Conservation (phyloP, 192 early-diverging fungal species). For the Thamnidium elegans region DNA sequence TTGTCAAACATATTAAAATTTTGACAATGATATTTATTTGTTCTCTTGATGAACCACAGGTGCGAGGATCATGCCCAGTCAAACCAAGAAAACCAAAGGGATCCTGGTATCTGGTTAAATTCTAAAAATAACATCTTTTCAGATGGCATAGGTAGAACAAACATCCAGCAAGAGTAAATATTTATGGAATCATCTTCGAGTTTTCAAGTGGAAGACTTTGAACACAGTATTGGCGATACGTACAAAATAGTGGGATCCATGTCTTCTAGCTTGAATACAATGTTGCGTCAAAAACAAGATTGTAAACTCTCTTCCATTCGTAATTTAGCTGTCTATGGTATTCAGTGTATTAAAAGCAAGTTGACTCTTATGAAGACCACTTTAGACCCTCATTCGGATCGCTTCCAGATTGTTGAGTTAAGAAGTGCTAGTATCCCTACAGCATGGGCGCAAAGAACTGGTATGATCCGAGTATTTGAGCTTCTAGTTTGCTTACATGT, state of each 20-base stretch:
- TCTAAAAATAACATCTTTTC: not conserved
- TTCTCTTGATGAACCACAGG: not conserved
- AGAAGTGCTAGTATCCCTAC: not conserved
- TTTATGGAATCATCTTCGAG: not conserved
- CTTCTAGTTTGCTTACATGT: not conserved
- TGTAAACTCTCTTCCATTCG: not conserved
- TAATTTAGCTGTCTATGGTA: conserved; percentile 1
- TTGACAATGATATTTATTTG: not conserved
- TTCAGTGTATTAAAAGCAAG: not conserved
- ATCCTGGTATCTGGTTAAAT: conserved; percentile 2
- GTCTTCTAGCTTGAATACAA: conserved; percentile 2
- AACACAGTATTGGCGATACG: not conserved
- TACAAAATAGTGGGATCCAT: not conserved
- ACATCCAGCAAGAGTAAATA: not conserved
- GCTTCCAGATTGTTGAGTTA: conserved; percentile 2
- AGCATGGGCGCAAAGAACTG: conserved; percentile 1
- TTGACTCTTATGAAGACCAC: not conserved
- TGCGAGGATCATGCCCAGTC: not conserved
- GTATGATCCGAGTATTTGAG: not conserved
- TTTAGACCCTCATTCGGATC: not conserved
- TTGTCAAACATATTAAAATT: conserved; percentile 1
- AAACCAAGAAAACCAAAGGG: conserved; percentile 2
- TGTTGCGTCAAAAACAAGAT: not conserved
- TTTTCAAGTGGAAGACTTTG: not conserved
- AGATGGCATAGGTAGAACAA: not conserved